Base-by-base conservation (phyloP, 169 alveolate species). In the Plasmodium coatneyi region DNA sequence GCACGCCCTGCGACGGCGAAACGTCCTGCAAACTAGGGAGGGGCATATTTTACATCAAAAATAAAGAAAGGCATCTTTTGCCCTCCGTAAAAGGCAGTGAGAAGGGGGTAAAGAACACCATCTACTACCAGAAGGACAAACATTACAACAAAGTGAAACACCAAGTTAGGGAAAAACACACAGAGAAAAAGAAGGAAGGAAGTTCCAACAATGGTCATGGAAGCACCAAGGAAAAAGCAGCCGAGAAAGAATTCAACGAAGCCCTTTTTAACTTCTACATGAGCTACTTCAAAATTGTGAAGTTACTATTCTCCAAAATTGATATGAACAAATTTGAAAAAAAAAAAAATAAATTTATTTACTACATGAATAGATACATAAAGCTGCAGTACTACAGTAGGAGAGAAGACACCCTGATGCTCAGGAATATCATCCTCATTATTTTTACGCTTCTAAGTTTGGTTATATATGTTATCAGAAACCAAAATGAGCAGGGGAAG, bases 321-420 rank as follows among this genome's bases (percentile, higher is more conserved):
- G 84, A 84, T 52, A 84, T 84, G 92, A 84, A 84, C 70, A 74
- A 71, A 28, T 84, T 84, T 84, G 92, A 84, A 84, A 84, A 84
- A 32, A 84, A 84, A 84, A 84, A 84, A 84, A 84, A 84, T 74
- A 74, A 84, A 74, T 84, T 84, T 66, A 84, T 84, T 30, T 84
- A 84, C 79, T 84, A 84, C 56, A 84, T 84, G 14, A 84, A 84
- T 84, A 84, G 79, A 52, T 84, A 84, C 56, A 36, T 84, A 25
- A 84, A 76, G 60, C 78, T 84, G 46, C 83, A 72, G 78, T 84
- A 84, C 54, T 49, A 84, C 36, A 84, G 79, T 84, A 72, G 79
- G 39, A 84, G 56, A n/a, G 80, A 84, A 43, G 84, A 84, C 7
- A 76, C 52, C 41, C 25, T 84, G 22, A 84, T 84, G 80, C 60